These are phyloP conservation scores for Castanea crenata DNA, from an alignment of 306 rosid species.

Conservation along the genomic window DNA sequence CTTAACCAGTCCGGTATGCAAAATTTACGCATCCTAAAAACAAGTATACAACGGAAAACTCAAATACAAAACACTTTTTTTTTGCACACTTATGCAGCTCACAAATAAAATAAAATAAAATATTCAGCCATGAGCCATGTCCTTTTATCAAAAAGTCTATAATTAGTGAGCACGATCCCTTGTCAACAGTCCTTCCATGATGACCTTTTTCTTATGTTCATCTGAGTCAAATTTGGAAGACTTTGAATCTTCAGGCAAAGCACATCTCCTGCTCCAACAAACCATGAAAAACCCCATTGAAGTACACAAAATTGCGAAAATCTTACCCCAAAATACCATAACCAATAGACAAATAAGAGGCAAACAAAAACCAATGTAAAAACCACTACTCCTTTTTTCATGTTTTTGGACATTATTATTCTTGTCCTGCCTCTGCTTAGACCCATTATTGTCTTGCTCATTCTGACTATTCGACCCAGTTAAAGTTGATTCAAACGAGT, in stretches of 20 bases:
- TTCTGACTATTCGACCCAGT: neutral
- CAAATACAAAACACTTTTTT: too few species aligned
- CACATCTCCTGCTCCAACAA: neutral
- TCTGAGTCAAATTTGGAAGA: neutral
- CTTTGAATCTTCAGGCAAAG: neutral
- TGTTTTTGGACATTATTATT: neutral
- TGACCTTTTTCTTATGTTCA: constrained; percentile 4
- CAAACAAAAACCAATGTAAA: constrained; percentile 5
- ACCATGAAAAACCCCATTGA: constrained; percentile 10
- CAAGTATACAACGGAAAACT: too few species aligned
- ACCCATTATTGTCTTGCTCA: neutral
- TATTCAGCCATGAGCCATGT: too few species aligned
- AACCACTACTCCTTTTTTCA: neutral
- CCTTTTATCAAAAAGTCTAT: too few species aligned
- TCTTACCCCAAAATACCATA: constrained; percentile 27
- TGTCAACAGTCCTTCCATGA: constrained; percentile 9
- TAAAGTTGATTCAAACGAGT: neutral
- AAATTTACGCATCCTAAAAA: too few species aligned
- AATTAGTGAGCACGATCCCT: neutral
- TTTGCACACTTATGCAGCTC: too few species aligned
- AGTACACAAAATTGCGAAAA: constrained; percentile 21
- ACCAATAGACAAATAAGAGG: constrained; percentile 20
- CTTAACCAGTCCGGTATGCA: accelerated
- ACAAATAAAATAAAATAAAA: too few species aligned
- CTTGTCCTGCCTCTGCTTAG: neutral